Evolutionary conservation across 805 yeast genomes (phyloP).

Genomic region (Zygotorulaspora chibaensis): DNA sequence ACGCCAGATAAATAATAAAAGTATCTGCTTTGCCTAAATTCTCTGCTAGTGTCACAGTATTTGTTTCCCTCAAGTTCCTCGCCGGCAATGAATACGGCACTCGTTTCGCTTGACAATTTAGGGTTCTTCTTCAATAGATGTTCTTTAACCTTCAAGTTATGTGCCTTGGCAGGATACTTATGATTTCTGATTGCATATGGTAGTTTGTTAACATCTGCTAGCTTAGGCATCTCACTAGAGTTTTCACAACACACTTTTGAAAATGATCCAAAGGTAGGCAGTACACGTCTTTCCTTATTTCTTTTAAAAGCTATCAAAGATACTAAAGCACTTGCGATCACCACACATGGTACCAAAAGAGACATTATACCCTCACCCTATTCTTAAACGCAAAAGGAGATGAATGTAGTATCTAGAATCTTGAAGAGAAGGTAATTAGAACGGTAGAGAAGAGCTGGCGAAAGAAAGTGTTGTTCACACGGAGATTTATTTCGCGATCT

Average conservation of each 20-base stretch:
- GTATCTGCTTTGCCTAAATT: slow-evolving; percentile 85
- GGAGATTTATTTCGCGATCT: neutral
- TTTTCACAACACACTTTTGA: neutral
- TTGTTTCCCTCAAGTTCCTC: slow-evolving; percentile 55
- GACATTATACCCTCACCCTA: neutral
- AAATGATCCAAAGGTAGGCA: neutral
- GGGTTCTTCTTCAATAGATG: slow-evolving; percentile 34
- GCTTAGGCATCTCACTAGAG: neutral
- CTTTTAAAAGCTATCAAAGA: slow-evolving; percentile 5
- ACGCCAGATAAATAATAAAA: slow-evolving; percentile 85
- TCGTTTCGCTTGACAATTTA: slow-evolving; percentile 26
- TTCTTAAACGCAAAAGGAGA: neutral
- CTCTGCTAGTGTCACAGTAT: slow-evolving; percentile 74
- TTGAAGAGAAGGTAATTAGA: too few relatives aligned
- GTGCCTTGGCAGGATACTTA: slow-evolving; percentile 82
- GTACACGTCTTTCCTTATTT: neutral
- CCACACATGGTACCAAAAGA: neutral
- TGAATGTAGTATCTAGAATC: too few relatives aligned
- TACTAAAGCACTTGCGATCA: slow-evolving; percentile 6
- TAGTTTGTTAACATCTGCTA: slow-evolving; percentile 20
- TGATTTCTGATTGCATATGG: slow-evolving; percentile 23
- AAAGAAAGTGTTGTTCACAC: too few relatives aligned
- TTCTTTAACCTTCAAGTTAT: slow-evolving; percentile 52
- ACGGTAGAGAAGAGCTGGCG: too few relatives aligned
- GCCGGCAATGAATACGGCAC: slow-evolving; percentile 58